Base-by-base conservation (phyloP, 2,329 filamentous ascomycete genomes). In the Aspergillus sp. region DNA sequence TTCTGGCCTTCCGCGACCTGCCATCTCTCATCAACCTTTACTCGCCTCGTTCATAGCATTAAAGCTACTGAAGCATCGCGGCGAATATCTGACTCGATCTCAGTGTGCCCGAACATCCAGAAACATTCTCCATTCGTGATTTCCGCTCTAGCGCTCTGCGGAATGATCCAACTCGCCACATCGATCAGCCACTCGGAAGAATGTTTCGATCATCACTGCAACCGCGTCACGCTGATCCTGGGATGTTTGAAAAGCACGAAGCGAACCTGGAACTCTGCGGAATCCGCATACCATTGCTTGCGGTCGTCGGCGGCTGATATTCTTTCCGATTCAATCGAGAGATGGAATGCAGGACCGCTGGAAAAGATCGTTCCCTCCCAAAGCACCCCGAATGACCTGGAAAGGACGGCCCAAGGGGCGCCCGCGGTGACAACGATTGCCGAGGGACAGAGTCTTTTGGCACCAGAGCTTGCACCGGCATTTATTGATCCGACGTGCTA, bases 141-240 rank as follows among this genome's bases (percentile, higher is more conserved):
- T 12, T 65, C 68, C 2, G 65, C 66, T 1, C 49, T 74, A 26
- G 63, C 67, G 6, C 63, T 75, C 4, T 74, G 71, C 46, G 73
- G 73, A 1, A 67, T 75, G 63, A 68, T 74, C 29, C 73, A 75
- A 58, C 67, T 75, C 3, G 71, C 72, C 5, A 75, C 73, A 0
- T 68, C 65, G 14, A 66, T 65, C 6, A 71, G 66, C n/a, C 73
- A 75, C 52, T 70, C 69, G 2, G 65, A 69, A 20, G 73, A 75
- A n/a, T 75, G 73, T 49, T 72, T 71, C n/a, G 73, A 75, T 29
- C 73, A 75, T 32, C 73, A 75, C 51, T 72, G 68, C 26, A 75
- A 75, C 49, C 69, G 73, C n/a, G 71, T 75, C 3, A 70, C 70
- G 10, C 67, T 75, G 3, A 68, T 75, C 6, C 67, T 75, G 6